Base-by-base conservation (phyloP, 2,329 filamentous ascomycete species). In the Pyrenochaeta sp. region DNA sequence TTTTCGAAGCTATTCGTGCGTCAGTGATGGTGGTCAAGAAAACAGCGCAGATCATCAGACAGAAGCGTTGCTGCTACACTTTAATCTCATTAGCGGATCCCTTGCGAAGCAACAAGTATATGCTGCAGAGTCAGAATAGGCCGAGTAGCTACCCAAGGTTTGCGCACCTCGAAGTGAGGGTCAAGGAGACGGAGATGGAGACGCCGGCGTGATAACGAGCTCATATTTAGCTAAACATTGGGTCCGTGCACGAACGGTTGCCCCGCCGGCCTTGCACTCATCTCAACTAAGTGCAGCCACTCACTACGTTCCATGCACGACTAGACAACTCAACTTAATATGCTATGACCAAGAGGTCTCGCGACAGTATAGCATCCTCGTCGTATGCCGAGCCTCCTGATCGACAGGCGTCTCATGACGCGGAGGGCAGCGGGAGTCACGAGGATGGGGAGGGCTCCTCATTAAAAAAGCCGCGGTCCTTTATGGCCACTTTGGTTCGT, bases 341-440 rank as follows among this genome's bases (percentile, higher is more conserved):
- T 76, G 71, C 66, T 69, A 77, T 77, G 74, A 76, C 71, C 64
- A 77, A 76, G 65, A 69, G 73, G 62, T 45, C 72, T 27, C 62
- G 61, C 55, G 69, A 72, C 50, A 64, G 61, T 55, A 59, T 64
- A 45, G 50, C 58, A 55, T 52, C 63, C 39, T 59, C 65, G 55
- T 69, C 65, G 49, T 61, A 64, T 57, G 64, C 58, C 48, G 62
- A 59, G 36, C 54, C 52, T 40, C 48, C 58, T 27, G 65, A 59
- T 30, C 60, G 61, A 30, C 62, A 67, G 46, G 51, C 55, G 5
- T 66, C 64, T 19, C 52, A 65, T 15, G 67, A 69, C 62, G 64
- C 63, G 22, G 67, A 68, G 36, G 65, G 63, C 50, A 58, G 63
- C 36, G 65, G 64, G 44, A 68, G 59, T 59, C 70, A 67, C 44